phyloP scores from a whole-genome alignment of 75 land plant genomes.

The Picea glauca region DNA sequence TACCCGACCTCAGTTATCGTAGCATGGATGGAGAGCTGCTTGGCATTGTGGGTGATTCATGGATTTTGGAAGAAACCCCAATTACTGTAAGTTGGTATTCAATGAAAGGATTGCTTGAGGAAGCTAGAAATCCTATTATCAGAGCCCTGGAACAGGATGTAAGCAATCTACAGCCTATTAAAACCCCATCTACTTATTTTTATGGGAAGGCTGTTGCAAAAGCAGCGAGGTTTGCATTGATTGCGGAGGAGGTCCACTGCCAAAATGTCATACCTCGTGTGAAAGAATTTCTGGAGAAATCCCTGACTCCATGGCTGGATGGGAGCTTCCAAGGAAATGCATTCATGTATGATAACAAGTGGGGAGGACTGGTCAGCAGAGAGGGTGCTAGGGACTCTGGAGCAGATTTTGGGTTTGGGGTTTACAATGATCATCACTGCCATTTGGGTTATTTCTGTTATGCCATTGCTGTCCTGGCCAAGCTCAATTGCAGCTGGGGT shows the following conservation, averaged over 20 bases:
- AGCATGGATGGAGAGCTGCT: slow-evolving; percentile 88
- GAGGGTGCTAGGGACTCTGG: slow-evolving; percentile 11
- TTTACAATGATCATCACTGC: slow-evolving; percentile 33
- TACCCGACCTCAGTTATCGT: slow-evolving; percentile 24
- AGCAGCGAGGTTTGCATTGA: slow-evolving; percentile 26
- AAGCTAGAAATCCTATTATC: not conserved
- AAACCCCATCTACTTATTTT: slow-evolving; percentile 21
- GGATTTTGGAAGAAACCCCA: slow-evolving; percentile 44
- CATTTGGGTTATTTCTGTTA: slow-evolving; percentile 35
- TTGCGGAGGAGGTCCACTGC: slow-evolving; percentile 23
- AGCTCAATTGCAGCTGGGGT: slow-evolving; percentile 54
- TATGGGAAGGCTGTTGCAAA: slow-evolving; percentile 28
- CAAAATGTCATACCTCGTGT: slow-evolving; percentile 6
- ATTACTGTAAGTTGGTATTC: slow-evolving; percentile 31
- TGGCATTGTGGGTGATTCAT: slow-evolving; percentile 75
- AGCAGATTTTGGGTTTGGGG: slow-evolving; percentile 30
- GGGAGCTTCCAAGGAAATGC: slow-evolving; percentile 23
- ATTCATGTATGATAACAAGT: slow-evolving; percentile 19
- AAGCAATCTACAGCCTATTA: slow-evolving; percentile 3
- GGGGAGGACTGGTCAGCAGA: slow-evolving; percentile 25
- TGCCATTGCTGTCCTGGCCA: slow-evolving; percentile 32
- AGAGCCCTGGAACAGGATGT: slow-evolving; percentile 22
- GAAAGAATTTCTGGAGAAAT: slow-evolving; percentile 9
- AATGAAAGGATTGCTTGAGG: slow-evolving; percentile 6
- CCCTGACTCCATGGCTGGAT: slow-evolving; percentile 29